Evolutionary conservation across 2,329 filamentous ascomycete species (phyloP).

Genomic region (Scytalidium sp.): DNA sequence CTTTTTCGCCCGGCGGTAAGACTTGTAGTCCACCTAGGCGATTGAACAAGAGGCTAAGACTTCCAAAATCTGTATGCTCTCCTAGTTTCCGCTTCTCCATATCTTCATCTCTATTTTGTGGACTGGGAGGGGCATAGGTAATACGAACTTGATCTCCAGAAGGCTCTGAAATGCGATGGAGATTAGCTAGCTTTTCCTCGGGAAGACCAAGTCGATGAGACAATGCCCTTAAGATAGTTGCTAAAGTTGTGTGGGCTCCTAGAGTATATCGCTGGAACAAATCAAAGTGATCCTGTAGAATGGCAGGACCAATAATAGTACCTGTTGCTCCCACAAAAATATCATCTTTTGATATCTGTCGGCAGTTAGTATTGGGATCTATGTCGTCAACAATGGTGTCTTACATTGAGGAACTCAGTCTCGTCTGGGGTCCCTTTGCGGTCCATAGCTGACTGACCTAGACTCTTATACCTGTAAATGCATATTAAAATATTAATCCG

Average conservation of each 20-base stretch:
- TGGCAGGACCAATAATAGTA: constrained; percentile 17
- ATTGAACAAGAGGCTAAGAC: constrained; percentile 37
- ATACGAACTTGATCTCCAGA: constrained; percentile 24
- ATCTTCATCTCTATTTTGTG: constrained; percentile 18
- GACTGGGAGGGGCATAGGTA: constrained; percentile 22
- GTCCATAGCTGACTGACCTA: constrained; percentile 12
- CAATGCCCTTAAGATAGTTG: constrained; percentile 17
- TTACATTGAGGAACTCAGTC: constrained; percentile 26
- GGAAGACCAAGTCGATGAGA: constrained; percentile 21
- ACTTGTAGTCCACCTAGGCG: constrained; percentile 36
- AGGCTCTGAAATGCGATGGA: constrained; percentile 21
- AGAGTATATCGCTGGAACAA: constrained; percentile 17
- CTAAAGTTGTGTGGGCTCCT: constrained; percentile 16
- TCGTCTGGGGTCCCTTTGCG: constrained; percentile 21
- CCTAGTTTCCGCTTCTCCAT: constrained; percentile 27
- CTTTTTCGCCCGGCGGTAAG: constrained; percentile 20
- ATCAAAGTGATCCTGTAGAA: constrained; percentile 13
- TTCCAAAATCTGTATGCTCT: constrained; percentile 36
- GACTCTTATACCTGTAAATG: background rate
- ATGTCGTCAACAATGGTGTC: background rate
- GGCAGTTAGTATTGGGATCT: background rate
- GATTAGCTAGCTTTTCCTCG: constrained; percentile 10
- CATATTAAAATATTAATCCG: background rate
- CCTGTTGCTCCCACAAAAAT: constrained; percentile 15
- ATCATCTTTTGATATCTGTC: constrained; percentile 24